Base-by-base conservation (phyloP, 73 alveolate genomes). In the Diophrys appendiculata region DNA sequence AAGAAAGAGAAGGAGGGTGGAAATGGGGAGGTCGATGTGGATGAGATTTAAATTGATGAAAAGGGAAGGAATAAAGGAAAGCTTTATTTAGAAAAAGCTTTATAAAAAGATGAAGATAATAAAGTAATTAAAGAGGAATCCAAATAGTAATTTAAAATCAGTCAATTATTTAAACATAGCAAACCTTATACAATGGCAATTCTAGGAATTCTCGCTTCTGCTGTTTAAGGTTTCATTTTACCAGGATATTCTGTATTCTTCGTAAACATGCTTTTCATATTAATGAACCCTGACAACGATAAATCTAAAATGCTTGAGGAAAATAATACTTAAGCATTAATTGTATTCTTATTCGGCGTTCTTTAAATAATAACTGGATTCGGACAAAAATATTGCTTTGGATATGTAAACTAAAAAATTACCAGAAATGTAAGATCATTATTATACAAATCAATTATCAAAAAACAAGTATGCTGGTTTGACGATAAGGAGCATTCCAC, bases 191-290 rank as follows among this genome's bases (percentile, higher is more conserved):
- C 43, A 1, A 72, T 75, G 52, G 29, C 68, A 5, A 18, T 83
- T 22, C 1, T 83, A 23, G 91, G 91, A 18, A 3, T 30, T 1
- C 11, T 30, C 3, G 77, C 74, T 0, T 76, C 83, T 5, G 25
- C 73, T 52, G 23, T 83, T 68, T 54, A 31, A 28, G 91, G 91
- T 22, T 55, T 75, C n/a, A 35, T 84, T 72, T 84, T 77, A 77
- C 92, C 92, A 35, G 64, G 28, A 31, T 84, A 77, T 52, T 87
- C 88, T 28, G 73, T 84, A 13, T 84, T 84, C 68, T 52, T 80
- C 52, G 55, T 84, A 0, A 77, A 77, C 56, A 31, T 69, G 32
- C 75, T 84, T 27, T 84, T 84, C 65, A 52, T 79, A 1, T 27
- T 84, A 73, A 77, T 84, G 88, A 68, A 33, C 32, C 55, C 72